These are phyloP conservation scores for Aspergillus costaricaensis DNA, from an alignment of 2,329 filamentous ascomycete species.

Conservation along the genomic window DNA sequence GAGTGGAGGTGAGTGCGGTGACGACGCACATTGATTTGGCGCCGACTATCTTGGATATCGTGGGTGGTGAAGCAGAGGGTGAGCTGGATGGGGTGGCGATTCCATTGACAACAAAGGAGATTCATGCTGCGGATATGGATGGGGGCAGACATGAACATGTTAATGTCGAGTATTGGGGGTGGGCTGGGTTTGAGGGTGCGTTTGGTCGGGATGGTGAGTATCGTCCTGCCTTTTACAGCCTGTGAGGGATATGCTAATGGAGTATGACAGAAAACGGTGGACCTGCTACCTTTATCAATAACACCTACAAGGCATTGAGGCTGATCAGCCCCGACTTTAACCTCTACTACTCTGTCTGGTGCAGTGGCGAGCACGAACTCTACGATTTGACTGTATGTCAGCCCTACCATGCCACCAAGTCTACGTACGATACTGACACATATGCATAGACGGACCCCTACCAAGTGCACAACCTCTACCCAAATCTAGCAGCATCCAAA, in stretches of 20 bases:
- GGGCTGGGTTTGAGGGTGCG: slow-evolving; percentile 9
- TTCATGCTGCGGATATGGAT: slow-evolving; percentile 21
- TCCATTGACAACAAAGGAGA: slow-evolving; percentile 33
- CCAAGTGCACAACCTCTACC: slow-evolving; percentile 10
- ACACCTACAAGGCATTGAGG: slow-evolving; percentile 65
- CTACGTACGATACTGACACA: neutral
- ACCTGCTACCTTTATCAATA: slow-evolving; percentile 32
- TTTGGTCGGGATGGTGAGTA: slow-evolving; percentile 17
- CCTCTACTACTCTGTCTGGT: slow-evolving; percentile 69
- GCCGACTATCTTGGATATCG: slow-evolving; percentile 57
- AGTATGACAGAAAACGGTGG: neutral
- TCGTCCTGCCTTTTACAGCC: neutral
- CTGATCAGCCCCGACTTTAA: slow-evolving; percentile 58
- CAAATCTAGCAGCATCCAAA: neutral
- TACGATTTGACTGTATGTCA: slow-evolving; percentile 60
- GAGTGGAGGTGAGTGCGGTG: slow-evolving; percentile 48
- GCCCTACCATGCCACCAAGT: neutral
- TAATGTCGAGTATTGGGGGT: slow-evolving; percentile 61
- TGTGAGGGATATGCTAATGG: neutral
- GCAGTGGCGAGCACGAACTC: slow-evolving; percentile 66
- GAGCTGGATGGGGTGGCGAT: slow-evolving; percentile 62
- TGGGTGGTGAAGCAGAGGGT: slow-evolving; percentile 36
- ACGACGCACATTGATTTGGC: slow-evolving; percentile 66
- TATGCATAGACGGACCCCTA: slow-evolving; percentile 4
- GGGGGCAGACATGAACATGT: slow-evolving; percentile 50